Evolutionary conservation across 2,329 filamentous ascomycete genomes (phyloP).

Genomic region (Xylariomycetidae sp.): DNA sequence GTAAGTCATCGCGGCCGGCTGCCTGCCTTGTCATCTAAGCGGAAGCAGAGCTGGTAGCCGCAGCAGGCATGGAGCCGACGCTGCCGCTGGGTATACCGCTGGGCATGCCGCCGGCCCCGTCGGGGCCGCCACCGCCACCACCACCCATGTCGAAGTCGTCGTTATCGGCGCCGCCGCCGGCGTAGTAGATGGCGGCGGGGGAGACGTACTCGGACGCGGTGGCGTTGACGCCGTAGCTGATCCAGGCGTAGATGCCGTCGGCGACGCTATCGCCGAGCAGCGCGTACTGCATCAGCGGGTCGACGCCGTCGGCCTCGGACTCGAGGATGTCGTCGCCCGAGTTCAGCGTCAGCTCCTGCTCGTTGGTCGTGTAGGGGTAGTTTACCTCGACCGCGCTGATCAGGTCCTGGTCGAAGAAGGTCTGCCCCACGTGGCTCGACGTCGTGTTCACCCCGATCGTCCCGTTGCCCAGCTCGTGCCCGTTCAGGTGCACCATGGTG

Average conservation of each 20-base stretch:
- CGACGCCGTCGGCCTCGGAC: constrained; percentile 19
- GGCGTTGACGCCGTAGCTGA: constrained; percentile 40
- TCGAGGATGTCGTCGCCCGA: constrained; percentile 24
- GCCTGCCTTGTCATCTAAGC: no score
- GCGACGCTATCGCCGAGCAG: constrained; percentile 44
- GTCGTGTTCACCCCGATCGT: constrained; percentile 24
- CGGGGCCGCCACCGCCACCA: no score
- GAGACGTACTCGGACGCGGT: not conserved
- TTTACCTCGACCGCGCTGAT: constrained; percentile 24
- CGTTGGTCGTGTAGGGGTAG: constrained; percentile 26
- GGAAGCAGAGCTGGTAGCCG: no score
- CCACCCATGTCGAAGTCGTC: not conserved
- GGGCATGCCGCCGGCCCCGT: no score
- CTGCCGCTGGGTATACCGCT: no score
- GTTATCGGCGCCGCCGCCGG: not conserved
- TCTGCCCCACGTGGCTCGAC: constrained; percentile 28
- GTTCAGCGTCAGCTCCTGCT: constrained; percentile 23
- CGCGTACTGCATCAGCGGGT: constrained; percentile 48
- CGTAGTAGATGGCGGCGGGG: not conserved
- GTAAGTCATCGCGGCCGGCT: no score
- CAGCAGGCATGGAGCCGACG: no score
- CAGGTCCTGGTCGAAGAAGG: constrained; percentile 28
- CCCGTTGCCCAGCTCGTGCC: constrained; percentile 23
- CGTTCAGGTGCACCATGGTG: constrained; percentile 27
- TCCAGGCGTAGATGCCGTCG: constrained; percentile 45